Conservation (phyloP, 2,329 filamentous ascomycete species). For the Aspergillus novofumigatus region DNA sequence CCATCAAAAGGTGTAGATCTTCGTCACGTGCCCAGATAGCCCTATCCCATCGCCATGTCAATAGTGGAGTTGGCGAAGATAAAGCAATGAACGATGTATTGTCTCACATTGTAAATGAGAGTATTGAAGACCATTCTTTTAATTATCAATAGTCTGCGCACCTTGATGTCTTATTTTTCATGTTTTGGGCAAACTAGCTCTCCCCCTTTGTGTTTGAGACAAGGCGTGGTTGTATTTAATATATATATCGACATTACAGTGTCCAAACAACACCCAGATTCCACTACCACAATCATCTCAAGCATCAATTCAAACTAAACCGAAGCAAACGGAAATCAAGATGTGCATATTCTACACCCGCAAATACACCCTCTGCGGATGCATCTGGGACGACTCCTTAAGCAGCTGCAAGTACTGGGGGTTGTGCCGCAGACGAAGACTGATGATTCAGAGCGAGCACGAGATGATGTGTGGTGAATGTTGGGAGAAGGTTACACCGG, state of each 20-base stretch:
- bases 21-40: background rate
- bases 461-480: conserved; percentile 16
- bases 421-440: conserved; percentile 5
- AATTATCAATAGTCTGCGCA: too few species aligned
- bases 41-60: background rate
- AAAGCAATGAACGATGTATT: background rate
- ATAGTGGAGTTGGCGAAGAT: background rate
- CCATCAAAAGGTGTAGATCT: background rate
- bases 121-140: background rate
- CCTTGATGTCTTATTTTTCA: too few species aligned
- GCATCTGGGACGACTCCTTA: conserved; percentile 14
- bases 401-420: conserved; percentile 2
- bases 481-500: conserved; percentile 8
- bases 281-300: background rate
- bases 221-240: too few species aligned
- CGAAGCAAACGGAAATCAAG: background rate
- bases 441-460: conserved; percentile 10
- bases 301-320: background rate
- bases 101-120: background rate
- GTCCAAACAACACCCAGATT: background rate
- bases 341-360: conserved; percentile 19
- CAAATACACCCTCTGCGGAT: conserved; percentile 22
- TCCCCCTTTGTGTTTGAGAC: too few species aligned
- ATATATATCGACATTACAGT: too few species aligned
- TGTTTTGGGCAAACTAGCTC: too few species aligned